phyloP scores from a whole-genome alignment of 805 yeast genomes.

The Scheffersomyces coipomensis region DNA sequence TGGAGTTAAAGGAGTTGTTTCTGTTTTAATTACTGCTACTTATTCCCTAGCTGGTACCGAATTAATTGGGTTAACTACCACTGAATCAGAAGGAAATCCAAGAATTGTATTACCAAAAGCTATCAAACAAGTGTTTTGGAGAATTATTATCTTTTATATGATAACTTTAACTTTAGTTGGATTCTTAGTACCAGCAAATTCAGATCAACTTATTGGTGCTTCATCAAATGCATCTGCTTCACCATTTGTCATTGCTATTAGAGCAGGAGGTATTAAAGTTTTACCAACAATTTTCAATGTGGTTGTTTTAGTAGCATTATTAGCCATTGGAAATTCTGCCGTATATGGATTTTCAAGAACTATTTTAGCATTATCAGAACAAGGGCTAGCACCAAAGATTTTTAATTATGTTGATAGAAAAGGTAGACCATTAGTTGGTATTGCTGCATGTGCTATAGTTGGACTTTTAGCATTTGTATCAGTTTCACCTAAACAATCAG shows the following conservation, averaged over 20 bases:
- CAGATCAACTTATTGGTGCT: constrained; percentile 20
- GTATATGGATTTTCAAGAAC: constrained; percentile 45
- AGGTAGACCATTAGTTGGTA: constrained; percentile 42
- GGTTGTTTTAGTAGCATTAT: constrained; percentile 37
- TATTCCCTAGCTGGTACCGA: constrained; percentile 45
- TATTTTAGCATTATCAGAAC: constrained; percentile 37
- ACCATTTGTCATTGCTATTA: constrained; percentile 44
- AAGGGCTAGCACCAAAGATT: constrained; percentile 36
- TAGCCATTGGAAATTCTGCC: constrained; percentile 43
- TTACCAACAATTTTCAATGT: constrained; percentile 44
- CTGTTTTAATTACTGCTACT: constrained; percentile 39
- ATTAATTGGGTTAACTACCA: constrained; percentile 38
- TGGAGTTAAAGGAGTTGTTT: constrained; percentile 42
- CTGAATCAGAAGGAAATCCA: constrained; percentile 38
- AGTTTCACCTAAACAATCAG: constrained; percentile 35
- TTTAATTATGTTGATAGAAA: constrained; percentile 36
- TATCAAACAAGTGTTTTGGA: constrained; percentile 42
- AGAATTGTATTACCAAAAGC: constrained; percentile 39
- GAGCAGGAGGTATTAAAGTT: constrained; percentile 38
- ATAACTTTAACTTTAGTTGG: constrained; percentile 39
- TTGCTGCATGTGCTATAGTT: constrained; percentile 27
- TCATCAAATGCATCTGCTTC: constrained; percentile 32
- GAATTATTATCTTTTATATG: constrained; percentile 40
- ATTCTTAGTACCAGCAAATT: constrained; percentile 35
- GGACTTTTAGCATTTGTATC: constrained; percentile 41